Conservation (phyloP, 2,329 filamentous ascomycete genomes). For the Acarospora socialis region DNA sequence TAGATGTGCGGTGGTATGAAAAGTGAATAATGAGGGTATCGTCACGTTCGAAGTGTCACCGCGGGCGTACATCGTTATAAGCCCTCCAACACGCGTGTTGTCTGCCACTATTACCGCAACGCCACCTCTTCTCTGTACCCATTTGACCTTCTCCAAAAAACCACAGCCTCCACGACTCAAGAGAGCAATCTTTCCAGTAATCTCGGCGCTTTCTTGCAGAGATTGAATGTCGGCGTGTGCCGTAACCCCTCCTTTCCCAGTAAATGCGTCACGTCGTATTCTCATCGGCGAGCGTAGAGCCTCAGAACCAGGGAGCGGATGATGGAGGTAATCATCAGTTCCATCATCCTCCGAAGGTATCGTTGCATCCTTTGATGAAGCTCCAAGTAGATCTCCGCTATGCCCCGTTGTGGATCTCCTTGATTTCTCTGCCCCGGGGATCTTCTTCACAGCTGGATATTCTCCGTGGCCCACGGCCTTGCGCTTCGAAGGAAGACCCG, state of each 20-base stretch:
- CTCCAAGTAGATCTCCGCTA: constrained; percentile 16
- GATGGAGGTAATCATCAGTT: constrained; percentile 72
- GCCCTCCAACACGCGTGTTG: constrained; percentile 70
- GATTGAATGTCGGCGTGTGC: constrained; percentile 83
- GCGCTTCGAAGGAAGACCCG: no score
- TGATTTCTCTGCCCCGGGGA: constrained; percentile 8
- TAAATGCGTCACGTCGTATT: no score
- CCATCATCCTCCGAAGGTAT: constrained; percentile 46
- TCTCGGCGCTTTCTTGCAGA: constrained; percentile 81
- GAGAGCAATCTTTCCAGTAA: constrained; percentile 81
- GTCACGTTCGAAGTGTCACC: constrained; percentile 91
- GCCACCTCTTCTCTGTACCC: constrained; percentile 83
- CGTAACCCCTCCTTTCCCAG: constrained; percentile 20
- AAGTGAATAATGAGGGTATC: constrained; percentile 89
- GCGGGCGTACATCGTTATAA: constrained; percentile 97
- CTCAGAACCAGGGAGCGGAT: constrained; percentile 34
- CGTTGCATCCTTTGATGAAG: constrained; percentile 14
- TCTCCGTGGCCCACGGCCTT: constrained; percentile 20
- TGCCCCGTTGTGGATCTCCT: constrained; percentile 17
- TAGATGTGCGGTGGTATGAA: constrained; percentile 83
- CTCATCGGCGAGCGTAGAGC: no score
- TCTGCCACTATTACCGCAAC: constrained; percentile 88
- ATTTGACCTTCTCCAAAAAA: constrained; percentile 93
- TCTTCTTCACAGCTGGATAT: constrained; percentile 8
- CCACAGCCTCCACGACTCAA: constrained; percentile 88